Evolutionary conservation across 345 rosid species (phyloP).

Genomic region (Acer negundo): DNA sequence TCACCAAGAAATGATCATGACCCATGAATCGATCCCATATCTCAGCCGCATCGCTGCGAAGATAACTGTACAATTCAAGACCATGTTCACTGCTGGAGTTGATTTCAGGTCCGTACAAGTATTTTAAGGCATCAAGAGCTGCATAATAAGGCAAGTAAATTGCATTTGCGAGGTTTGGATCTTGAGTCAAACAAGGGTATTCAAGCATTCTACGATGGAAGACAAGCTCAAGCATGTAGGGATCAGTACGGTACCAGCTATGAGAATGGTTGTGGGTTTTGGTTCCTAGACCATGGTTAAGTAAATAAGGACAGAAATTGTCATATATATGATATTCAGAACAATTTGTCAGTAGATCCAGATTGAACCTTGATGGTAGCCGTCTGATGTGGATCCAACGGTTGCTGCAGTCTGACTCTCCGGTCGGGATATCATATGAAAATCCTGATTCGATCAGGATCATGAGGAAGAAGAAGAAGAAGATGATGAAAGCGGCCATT

Average conservation of each 20-base stretch:
- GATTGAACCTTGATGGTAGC: conserved; percentile 78
- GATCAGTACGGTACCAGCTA: conserved; percentile 89
- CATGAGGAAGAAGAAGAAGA: conserved; percentile 27
- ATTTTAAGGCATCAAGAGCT: conserved; percentile 71
- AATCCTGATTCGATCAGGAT: conserved; percentile 16
- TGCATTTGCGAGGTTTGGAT: conserved; percentile 70
- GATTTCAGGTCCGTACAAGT: conserved; percentile 72
- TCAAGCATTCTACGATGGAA: conserved; percentile 89
- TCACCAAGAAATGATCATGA: conserved; percentile 80
- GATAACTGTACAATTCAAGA: conserved; percentile 54
- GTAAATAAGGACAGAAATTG: conserved; percentile 66
- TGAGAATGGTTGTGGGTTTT: conserved; percentile 80
- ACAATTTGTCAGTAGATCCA: conserved; percentile 82
- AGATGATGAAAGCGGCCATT: conserved; percentile 14
- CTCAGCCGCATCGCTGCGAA: conserved; percentile 41
- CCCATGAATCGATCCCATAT: conserved; percentile 66
- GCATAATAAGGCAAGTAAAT: conserved; percentile 84
- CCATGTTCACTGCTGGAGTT: conserved; percentile 77
- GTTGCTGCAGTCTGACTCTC: conserved; percentile 48
- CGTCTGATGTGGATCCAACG: conserved; percentile 92
- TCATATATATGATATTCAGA: conserved; percentile 61
- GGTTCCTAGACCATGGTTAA: conserved; percentile 89
- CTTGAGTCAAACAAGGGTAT: conserved; percentile 79
- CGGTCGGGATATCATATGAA: conserved; percentile 36
- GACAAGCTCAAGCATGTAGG: conserved; percentile 66